Base-by-base conservation (phyloP, 768 basidiomycete genomes). In the Leccinum rimulosum region DNA sequence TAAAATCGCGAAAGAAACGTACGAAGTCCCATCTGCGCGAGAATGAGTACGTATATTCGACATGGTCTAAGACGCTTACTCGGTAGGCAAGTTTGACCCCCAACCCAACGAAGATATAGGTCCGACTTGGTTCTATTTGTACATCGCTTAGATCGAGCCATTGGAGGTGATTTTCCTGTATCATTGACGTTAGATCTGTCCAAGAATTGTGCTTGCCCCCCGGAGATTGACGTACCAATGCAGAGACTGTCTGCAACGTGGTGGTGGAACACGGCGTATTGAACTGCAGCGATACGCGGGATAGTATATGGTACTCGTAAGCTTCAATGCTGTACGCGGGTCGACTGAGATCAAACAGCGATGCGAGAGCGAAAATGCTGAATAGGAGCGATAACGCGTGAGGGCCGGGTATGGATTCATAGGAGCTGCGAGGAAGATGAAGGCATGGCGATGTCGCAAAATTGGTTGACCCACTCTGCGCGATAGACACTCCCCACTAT, bases 381-480 rank as follows among this genome's bases (percentile, higher is more conserved):
- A 86, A 88, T 19, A 91, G 76, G 28, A 91, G 76, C 0, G 87
- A 77, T 15, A 89, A 73, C 1, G 80, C 72, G 58, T 89, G 84
- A n/a, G 80, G 73, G n/a, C 70, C 71, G 8, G 75, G 68, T 50
- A 78, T 62, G 7, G 63, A 64, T 49, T 77, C 77, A 12, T 76
- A 77, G 4, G 74, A 76, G 14, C 80, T 80, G 57, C 30, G n/a
- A 36, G 60, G 50, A 45, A 38, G 25, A 54, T 17, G 63, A 47
- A 66, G 57, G 31, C 25, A 25, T 14, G 3, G 45, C 40, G 38
- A 36, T 31, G 17, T 27, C 48, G 35, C 10, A 27, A 19, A 45
- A 22, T 48, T 15, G 59, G 51, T 2, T 22, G n/a, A 64, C 79
- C 6, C 62, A 86, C 83, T 78, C 76, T 15, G 79, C 72, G 54